Evolutionary conservation across 2,329 filamentous ascomycete genomes (phyloP).

Genomic region (Verticillium isaacii): DNA sequence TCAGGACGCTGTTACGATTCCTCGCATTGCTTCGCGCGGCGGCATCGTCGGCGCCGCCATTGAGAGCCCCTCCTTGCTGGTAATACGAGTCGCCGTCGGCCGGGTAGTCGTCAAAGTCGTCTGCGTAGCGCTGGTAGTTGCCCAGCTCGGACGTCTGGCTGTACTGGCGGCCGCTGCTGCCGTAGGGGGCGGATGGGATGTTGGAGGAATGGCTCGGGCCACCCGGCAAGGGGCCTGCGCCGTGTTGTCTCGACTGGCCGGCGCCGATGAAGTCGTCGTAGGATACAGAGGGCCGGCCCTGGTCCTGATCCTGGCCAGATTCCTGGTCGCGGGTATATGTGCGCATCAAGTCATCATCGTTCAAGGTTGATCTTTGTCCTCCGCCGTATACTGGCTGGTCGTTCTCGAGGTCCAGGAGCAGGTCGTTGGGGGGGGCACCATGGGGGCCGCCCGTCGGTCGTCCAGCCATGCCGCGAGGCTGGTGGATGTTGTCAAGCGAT

Average conservation of each 20-base stretch:
- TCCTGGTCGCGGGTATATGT: constrained; percentile 69
- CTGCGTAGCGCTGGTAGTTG: constrained; percentile 89
- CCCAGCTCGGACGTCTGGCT: constrained; percentile 77
- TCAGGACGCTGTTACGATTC: constrained; percentile 84
- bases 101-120: constrained; percentile 76
- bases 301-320: constrained; percentile 30
- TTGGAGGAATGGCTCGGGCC: constrained; percentile 16
- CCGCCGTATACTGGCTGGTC: constrained; percentile 67
- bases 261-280: constrained; percentile 93
- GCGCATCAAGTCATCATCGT: constrained; percentile 75
- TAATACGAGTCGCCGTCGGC: constrained; percentile 80
- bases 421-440: constrained; percentile 48
- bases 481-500: constrained; percentile 19
- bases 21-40: constrained; percentile 47
- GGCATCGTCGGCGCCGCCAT: constrained; percentile 47
- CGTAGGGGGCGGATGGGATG: constrained; percentile 36
- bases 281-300: constrained; percentile 76
- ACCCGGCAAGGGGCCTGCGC: constrained; percentile 32
- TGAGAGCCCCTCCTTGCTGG: constrained; percentile 62
- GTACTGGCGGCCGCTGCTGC: constrained; percentile 39
- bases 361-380: constrained; percentile 72
- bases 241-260: constrained; percentile 43
- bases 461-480: constrained; percentile 56
- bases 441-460: constrained; percentile 43
- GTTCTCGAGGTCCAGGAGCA: constrained; percentile 71